Percentiles rank a stretch among this genome's conserved stretches.
These are phyloP conservation scores for Gossypium mustelinum DNA, from an alignment of 345 rosid species.

Conservation along the genomic window DNA sequence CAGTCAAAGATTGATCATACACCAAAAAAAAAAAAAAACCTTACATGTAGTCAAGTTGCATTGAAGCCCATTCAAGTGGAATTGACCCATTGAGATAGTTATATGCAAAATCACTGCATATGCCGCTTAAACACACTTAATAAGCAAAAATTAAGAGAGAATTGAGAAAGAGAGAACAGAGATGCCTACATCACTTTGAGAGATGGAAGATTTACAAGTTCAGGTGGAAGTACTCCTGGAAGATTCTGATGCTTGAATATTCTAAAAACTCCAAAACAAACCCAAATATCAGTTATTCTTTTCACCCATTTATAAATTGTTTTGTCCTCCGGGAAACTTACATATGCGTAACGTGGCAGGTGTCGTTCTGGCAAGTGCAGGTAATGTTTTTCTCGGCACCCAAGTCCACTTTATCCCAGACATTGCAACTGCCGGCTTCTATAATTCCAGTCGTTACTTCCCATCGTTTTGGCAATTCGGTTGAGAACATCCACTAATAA, in stretches of 20 bases:
- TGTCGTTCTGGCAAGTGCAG: conserved; percentile 31
- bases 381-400: conserved; percentile 21
- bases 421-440: conserved; percentile 39
- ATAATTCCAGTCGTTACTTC: conserved; percentile 48
- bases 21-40: conserved; percentile 22
- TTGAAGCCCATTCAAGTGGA: conserved; percentile 55
- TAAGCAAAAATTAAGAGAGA: background rate
- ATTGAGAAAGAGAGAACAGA: background rate
- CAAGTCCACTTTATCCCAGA: conserved; percentile 18
- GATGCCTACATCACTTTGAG: conserved; percentile 48
- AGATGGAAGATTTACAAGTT: conserved; percentile 48
- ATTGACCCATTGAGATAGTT: conserved; percentile 55
- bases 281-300: background rate
- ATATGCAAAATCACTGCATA: conserved; percentile 53
- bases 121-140: background rate
- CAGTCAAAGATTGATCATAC: background rate
- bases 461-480: conserved; percentile 43
- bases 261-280: conserved; percentile 27
- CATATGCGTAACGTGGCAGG: conserved; percentile 38
- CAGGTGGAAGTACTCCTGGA: conserved; percentile 64
- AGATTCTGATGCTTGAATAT: conserved; percentile 47
- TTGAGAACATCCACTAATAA: conserved; percentile 45
- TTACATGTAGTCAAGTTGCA: conserved; percentile 44
- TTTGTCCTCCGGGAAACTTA: conserved; percentile 10
- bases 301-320: background rate